Conservation (phyloP, 2,329 filamentous ascomycete genomes). For the Ophiostoma populinum region DNA sequence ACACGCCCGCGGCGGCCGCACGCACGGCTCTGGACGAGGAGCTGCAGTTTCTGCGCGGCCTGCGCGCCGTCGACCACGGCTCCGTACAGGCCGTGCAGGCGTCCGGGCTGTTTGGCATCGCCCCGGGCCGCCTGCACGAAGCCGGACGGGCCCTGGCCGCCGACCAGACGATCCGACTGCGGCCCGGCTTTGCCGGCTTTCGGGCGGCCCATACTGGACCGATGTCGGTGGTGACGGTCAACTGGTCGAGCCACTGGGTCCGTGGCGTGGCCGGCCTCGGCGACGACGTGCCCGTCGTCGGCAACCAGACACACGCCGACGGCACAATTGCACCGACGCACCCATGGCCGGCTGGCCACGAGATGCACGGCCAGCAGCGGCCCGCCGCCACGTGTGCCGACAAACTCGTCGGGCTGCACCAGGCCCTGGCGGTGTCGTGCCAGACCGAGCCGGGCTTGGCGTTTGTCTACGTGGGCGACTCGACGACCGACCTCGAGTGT, state of each 20-base stretch:
- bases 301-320: constrained; percentile 25
- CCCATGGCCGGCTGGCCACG: too few species aligned
- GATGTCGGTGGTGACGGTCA: constrained; percentile 31
- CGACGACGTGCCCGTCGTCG: constrained; percentile 19
- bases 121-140: constrained; percentile 16
- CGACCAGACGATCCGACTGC: constrained; percentile 1
- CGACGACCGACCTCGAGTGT: constrained; percentile 37
- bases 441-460: not conserved
- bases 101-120: constrained; percentile 29
- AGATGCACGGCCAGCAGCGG: not conserved
- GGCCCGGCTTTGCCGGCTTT: constrained; percentile 12
- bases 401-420: constrained; percentile 26
- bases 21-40: constrained; percentile 23
- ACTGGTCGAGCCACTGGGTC: constrained; percentile 16
- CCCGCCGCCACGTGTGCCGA: constrained; percentile 24
- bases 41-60: constrained; percentile 24
- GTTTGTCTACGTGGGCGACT: constrained; percentile 43
- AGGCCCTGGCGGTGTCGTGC: constrained; percentile 11
- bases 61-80: constrained; percentile 26
- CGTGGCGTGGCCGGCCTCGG: constrained; percentile 15
- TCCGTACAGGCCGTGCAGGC: constrained; percentile 27
- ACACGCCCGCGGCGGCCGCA: constrained; percentile 17
- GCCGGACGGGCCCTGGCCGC: constrained; percentile 17
- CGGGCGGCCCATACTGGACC: constrained; percentile 19
- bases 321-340: constrained; percentile 20